Evolutionary conservation across 116 monocot species (phyloP).

Genomic region (Cymodocea nodosa): DNA sequence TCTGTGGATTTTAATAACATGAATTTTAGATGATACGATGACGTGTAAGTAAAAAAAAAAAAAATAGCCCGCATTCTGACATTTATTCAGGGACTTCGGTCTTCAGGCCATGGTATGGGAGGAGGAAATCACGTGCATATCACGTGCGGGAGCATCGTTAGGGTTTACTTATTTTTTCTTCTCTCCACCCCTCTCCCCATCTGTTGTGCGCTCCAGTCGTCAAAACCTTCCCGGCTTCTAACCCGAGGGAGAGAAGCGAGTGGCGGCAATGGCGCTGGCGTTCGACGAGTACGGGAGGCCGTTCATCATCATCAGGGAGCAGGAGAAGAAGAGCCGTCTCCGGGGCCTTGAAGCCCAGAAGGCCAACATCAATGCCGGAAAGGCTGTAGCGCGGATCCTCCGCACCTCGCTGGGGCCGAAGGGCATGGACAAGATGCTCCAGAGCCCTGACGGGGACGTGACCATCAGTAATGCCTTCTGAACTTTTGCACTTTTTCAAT

Average conservation of each 20-base stretch:
- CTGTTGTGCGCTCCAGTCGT: too few species aligned
- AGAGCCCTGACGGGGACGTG: conserved; percentile 93
- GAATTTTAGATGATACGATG: too few species aligned
- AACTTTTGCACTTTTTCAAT: neutral
- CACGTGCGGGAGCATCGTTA: too few species aligned
- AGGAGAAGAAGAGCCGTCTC: conserved; percentile 71
- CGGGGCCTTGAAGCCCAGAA: conserved; percentile 89
- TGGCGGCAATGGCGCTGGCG: conserved; percentile 58
- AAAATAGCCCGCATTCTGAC: too few species aligned
- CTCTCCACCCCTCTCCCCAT: too few species aligned
- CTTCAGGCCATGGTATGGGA: too few species aligned
- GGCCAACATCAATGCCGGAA: conserved; percentile 80
- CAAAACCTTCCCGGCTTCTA: neutral
- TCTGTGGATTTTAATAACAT: too few species aligned
- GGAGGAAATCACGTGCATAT: too few species aligned
- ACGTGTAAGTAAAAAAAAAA: too few species aligned
- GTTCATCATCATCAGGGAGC: conserved; percentile 79
- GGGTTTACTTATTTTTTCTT: too few species aligned
- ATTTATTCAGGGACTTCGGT: too few species aligned
- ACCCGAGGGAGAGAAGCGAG: neutral
- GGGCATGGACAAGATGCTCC: conserved; percentile 99
- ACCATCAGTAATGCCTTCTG: conserved; percentile 43
- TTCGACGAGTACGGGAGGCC: conserved; percentile 95
- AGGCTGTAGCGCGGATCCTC: conserved; percentile 74
- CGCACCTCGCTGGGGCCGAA: conserved; percentile 88